Conservation (phyloP, 2,329 filamentous ascomycete genomes). For the Botryosphaeria agaves region DNA sequence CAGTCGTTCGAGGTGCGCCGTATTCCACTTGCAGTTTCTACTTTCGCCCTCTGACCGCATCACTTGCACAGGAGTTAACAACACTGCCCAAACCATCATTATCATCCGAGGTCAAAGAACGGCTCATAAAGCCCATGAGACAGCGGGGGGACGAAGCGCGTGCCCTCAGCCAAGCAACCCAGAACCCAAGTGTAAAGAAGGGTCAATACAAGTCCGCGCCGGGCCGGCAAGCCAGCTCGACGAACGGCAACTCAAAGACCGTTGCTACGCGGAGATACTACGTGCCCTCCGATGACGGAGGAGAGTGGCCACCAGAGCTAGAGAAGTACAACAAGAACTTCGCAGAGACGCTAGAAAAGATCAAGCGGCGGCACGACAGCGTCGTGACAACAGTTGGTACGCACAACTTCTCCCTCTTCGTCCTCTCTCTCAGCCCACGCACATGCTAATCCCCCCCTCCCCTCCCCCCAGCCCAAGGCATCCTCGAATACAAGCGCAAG, state of each 20-base stretch:
- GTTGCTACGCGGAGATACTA: constrained; percentile 59
- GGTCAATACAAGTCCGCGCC: constrained; percentile 56
- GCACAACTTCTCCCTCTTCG: constrained; percentile 2
- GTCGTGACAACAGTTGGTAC: constrained; percentile 79
- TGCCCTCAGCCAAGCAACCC: constrained; percentile 65
- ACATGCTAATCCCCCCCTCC: background rate
- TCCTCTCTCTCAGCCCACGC: background rate
- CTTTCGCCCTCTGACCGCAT: background rate
- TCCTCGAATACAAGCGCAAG: constrained; percentile 93
- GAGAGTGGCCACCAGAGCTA: constrained; percentile 85
- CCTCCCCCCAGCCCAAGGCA: constrained; percentile 60
- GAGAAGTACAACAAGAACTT: constrained; percentile 90
- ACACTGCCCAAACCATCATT: constrained; percentile 63
- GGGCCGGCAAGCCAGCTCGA: constrained; percentile 28
- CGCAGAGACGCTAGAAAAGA: constrained; percentile 72
- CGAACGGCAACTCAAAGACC: constrained; percentile 31
- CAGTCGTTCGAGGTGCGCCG: constrained; percentile 87
- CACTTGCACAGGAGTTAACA: constrained; percentile 62
- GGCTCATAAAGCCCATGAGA: constrained; percentile 53
- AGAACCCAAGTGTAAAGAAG: constrained; percentile 75
- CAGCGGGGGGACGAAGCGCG: constrained; percentile 40
- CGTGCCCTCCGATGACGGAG: constrained; percentile 72
- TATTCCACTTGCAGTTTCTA: background rate
- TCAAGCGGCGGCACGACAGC: constrained; percentile 90
- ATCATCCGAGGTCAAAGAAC: constrained; percentile 55